These are phyloP conservation scores for Hypoxylon cercidicola DNA, from an alignment of 495 filamentous ascomycete species.

Conservation along the genomic window DNA sequence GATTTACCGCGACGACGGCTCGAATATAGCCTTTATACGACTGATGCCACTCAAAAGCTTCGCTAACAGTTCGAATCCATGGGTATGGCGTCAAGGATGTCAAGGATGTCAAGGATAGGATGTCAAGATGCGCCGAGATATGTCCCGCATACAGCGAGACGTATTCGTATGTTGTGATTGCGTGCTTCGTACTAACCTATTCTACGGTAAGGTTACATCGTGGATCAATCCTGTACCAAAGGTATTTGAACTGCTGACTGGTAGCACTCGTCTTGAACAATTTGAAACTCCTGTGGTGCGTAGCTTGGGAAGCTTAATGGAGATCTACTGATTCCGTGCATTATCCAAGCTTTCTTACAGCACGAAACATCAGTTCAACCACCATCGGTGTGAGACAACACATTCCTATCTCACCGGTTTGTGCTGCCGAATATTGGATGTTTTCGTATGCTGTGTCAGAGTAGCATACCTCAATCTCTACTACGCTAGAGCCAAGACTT, in stretches of 20 bases:
- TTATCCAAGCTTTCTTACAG: neutral
- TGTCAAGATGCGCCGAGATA: slow-evolving; percentile 22
- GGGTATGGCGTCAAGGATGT: neutral
- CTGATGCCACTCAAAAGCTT: neutral
- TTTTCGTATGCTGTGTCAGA: too few relatives aligned
- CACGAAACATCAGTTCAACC: neutral
- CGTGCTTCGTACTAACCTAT: slow-evolving; percentile 33
- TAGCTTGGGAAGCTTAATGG: neutral
- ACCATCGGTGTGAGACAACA: neutral
- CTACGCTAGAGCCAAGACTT: neutral
- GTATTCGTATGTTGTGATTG: slow-evolving; percentile 31
- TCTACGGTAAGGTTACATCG: slow-evolving; percentile 23
- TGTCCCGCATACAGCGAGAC: slow-evolving; percentile 15
- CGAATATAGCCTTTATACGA: slow-evolving; percentile 3
- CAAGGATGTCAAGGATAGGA: too few relatives aligned
- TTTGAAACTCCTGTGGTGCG: neutral
- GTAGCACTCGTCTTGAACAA: neutral
- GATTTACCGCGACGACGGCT: neutral
- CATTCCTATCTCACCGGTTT: neutral
- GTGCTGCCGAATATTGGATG: slow-evolving; percentile 3
- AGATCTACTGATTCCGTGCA: neutral
- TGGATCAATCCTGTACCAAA: neutral
- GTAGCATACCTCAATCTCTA: neutral
- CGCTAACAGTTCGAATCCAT: slow-evolving; percentile 1
- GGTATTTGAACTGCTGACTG: slow-evolving; percentile 3